These are phyloP conservation scores for Lotus japonicus DNA, from an alignment of 306 rosid genomes.

Conservation along the genomic window DNA sequence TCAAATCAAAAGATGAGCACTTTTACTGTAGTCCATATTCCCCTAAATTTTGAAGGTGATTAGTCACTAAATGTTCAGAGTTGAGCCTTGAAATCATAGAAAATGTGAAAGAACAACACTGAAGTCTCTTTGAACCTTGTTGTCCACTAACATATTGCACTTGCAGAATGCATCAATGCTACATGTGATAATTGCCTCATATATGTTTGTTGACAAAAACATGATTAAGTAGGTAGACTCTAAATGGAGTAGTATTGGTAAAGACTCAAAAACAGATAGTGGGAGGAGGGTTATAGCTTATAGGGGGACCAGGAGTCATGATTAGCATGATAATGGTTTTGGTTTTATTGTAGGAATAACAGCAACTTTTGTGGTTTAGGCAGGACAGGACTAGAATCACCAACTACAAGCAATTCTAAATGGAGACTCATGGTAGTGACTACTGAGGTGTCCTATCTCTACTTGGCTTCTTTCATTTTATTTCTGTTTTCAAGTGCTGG, in stretches of 20 bases:
- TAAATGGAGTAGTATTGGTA: constrained; percentile 16
- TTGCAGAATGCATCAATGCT: not conserved
- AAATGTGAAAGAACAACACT: not conserved
- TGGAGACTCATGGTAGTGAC: constrained; percentile 17
- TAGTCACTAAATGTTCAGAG: not conserved
- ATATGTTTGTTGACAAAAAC: constrained; percentile 20
- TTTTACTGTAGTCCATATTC: not conserved
- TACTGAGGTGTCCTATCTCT: constrained; percentile 1
- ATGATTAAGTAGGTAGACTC: constrained; percentile 7
- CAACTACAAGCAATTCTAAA: constrained; percentile 6
- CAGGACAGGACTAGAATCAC: constrained; percentile 10
- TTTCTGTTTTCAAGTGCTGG: constrained; percentile 2
- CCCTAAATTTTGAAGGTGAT: not conserved
- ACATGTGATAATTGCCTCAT: not conserved
- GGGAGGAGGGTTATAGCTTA: constrained; percentile 15
- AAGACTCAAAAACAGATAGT: not conserved
- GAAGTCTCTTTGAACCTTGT: constrained; percentile 16
- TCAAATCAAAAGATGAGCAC: constrained; percentile 7
- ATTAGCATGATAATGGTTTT: not conserved
- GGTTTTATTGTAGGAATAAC: not conserved
- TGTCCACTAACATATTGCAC: constrained; percentile 17
- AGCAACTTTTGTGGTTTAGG: constrained; percentile 26
- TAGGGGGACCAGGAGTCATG: constrained; percentile 17
- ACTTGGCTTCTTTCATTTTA: not conserved
- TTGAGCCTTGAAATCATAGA: constrained; percentile 1